These are phyloP conservation scores for Marasmius tenuissimus DNA, from an alignment of 1,284 basidiomycete genomes.

Conservation along the genomic window DNA sequence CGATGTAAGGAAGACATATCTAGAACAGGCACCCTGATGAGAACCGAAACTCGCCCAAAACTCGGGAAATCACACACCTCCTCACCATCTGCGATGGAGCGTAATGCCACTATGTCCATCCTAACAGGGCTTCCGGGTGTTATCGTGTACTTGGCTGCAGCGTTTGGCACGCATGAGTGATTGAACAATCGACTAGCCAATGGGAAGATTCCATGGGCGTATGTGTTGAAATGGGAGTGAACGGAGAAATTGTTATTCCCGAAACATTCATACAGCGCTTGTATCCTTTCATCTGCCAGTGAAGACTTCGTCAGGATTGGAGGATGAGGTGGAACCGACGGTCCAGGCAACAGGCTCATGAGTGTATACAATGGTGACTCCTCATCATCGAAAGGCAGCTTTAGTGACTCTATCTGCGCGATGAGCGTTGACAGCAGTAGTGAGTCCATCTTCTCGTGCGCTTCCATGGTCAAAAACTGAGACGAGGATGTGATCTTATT, in stretches of 20 bases:
- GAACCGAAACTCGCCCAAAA: slow-evolving; percentile 1
- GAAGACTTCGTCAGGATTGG: slow-evolving; percentile 30
- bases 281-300: slow-evolving; percentile 25
- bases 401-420: slow-evolving; percentile 35
- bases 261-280: slow-evolving; percentile 54
- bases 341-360: slow-evolving; percentile 52
- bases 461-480: slow-evolving; percentile 45
- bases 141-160: slow-evolving; percentile 60
- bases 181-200: slow-evolving; percentile 73
- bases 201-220: slow-evolving; percentile 73
- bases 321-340: slow-evolving; percentile 26
- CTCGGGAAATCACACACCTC: slow-evolving; percentile 47
- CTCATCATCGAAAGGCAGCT: slow-evolving; percentile 23
- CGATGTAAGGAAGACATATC: slow-evolving; percentile 73
- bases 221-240: slow-evolving; percentile 64
- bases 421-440: slow-evolving; percentile 63
- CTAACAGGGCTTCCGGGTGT: slow-evolving; percentile 32
- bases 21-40: slow-evolving; percentile 23
- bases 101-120: slow-evolving; percentile 66
- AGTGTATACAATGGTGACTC: slow-evolving; percentile 36
- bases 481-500: slow-evolving; percentile 44
- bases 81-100: slow-evolving; percentile 53
- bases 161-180: slow-evolving; percentile 75
- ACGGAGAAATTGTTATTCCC: slow-evolving; percentile 78
- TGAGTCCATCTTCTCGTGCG: slow-evolving; percentile 58